Evolutionary conservation across 805 yeast species (phyloP), one percentile per base, ranked within the genome.

Genomic region (Metschnikowia matae): DNA sequence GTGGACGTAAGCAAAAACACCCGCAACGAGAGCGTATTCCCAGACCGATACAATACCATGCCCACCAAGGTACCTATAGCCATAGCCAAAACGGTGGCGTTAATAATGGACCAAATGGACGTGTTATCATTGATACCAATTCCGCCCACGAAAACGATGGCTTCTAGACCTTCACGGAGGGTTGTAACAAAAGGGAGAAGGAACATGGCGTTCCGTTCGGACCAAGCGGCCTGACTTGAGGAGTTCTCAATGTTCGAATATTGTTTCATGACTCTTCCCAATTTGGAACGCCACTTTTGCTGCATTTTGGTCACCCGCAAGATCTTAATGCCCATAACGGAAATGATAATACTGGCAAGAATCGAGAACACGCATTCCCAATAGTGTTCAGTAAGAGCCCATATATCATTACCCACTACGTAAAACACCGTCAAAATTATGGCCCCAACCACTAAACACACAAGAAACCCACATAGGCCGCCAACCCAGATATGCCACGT

Each of bases 81-180:
- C 2, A 82, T 69, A 0, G 90, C 96, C 0, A 74, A 53, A 0
- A 83, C 29, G 44, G 82, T 81, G 0, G 94, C 83, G 34, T 85
- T 62, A 15, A 91, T 84, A 52, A 87, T 77, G 0, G 89, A 79
- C 49, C 48, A 35, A 5, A 57, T 40, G 0, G 81, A 62, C 11
- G 81, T 63, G 5, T 92, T 89, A 54, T 83, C 87, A 34, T 83
- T 80, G 51, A 87, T 81, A 67, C 96, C 95, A 40, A 90, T 84
- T 26, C 97, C 97, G 3, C 96, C 97, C 40, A 90, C 77, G 60
- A 90, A 90, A 2, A 90, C 94, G 35, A 90, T 90, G 0, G 96
- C 96, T 66, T 90, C 97, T 48, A 90, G 71, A 1, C 96, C 96
- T 67, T 90, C 97, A 63, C 97, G 79, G 45, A 90, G 70, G 3